A percentile compares a stretch with the other conserved stretches of the same genome.
phyloP scores from a whole-genome alignment of 2,329 filamentous ascomycete species.

The Hypoxylon sp. region DNA sequence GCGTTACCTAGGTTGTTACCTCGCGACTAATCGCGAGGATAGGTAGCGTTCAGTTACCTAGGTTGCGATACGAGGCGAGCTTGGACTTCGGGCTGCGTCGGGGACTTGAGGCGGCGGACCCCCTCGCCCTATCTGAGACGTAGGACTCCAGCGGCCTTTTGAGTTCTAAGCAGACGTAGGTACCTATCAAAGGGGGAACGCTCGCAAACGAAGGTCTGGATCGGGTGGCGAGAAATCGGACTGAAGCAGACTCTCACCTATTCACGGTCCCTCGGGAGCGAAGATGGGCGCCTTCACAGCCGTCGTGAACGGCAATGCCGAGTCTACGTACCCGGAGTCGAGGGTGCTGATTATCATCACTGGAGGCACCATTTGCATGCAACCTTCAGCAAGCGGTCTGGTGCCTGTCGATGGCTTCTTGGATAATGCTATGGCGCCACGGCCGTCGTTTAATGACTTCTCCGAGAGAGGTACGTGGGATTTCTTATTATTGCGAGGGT shows the following conservation, averaged over 20 bases:
- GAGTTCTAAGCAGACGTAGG: not conserved
- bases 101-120: not conserved
- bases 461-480: constrained; percentile 61
- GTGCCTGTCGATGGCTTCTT: constrained; percentile 85
- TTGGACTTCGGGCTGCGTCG: not conserved
- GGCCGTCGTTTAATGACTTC: constrained; percentile 87
- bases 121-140: not conserved
- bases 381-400: constrained; percentile 81
- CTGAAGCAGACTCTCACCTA: not conserved
- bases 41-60: not conserved
- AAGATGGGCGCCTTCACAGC: constrained; percentile 47
- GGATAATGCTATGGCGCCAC: constrained; percentile 82
- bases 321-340: constrained; percentile 72
- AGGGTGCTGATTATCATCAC: constrained; percentile 92
- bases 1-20: too few relatives aligned
- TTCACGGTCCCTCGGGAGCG: not conserved
- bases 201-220: not conserved
- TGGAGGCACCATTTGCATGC: constrained; percentile 92
- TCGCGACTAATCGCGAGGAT: constrained; percentile 1
- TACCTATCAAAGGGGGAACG: not conserved
- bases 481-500: not conserved
- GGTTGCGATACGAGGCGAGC: not conserved
- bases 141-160: not conserved
- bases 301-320: constrained; percentile 41
- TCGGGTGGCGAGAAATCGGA: not conserved